Percentiles rank a stretch among this genome's conserved stretches.
phyloP scores from a whole-genome alignment of 73 alveolate species.

The Tetrahymena thermophila region DNA sequence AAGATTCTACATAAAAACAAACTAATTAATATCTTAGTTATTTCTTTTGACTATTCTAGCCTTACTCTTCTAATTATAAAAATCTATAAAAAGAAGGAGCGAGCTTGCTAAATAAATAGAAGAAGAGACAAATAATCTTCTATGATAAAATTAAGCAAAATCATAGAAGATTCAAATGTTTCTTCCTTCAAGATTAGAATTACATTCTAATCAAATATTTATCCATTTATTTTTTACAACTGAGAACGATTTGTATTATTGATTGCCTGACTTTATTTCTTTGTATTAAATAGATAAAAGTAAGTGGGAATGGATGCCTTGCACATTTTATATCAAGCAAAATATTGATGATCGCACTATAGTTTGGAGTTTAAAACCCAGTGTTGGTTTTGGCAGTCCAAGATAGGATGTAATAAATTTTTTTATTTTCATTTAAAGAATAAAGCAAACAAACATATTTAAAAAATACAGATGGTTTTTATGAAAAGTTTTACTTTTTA shows the following conservation, averaged over 20 bases:
- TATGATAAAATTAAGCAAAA: not conserved
- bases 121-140: not conserved
- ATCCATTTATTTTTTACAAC: too few relatives aligned
- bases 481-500: not conserved
- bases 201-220: too few relatives aligned
- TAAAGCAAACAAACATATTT: too few relatives aligned
- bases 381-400: not conserved
- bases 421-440: too few relatives aligned
- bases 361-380: not conserved
- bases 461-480: too few relatives aligned
- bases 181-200: too few relatives aligned
- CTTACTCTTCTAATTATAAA: not conserved
- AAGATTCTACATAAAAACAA: not conserved
- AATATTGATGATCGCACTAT: not conserved
- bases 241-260: not conserved
- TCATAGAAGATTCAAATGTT: not conserved
- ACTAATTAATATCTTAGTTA: not conserved
- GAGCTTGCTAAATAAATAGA: not conserved
- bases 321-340: not conserved
- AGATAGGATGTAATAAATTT: not conserved
- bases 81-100: not conserved
- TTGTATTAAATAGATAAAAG: not conserved
- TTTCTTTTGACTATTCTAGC: not conserved
- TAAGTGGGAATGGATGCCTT: constrained; percentile 2
- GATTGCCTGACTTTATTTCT: not conserved